A percentile compares a stretch with the other conserved stretches of the same genome.
Conservation (phyloP, 768 basidiomycete species). For the Russula vinacea region DNA sequence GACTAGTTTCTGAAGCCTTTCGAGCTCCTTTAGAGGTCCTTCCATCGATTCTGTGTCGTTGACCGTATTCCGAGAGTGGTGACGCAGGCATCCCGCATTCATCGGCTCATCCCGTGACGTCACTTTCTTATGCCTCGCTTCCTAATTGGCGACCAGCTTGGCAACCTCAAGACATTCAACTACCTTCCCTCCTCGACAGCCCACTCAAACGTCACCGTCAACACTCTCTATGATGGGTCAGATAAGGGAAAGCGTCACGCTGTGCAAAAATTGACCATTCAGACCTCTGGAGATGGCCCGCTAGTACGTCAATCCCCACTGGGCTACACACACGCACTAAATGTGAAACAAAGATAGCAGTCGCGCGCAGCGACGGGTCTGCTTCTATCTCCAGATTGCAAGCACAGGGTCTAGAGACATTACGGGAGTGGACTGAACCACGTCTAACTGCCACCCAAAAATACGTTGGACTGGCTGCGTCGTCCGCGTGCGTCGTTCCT, state of each 20-base stretch:
- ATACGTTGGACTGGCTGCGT: conserved; percentile 60
- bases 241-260: conserved; percentile 37
- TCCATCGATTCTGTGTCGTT: conserved; percentile 51
- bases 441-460: conserved; percentile 49
- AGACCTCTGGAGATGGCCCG: conserved; percentile 11
- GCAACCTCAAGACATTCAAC: conserved; percentile 61
- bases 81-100: background rate
- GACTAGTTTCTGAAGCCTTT: conserved; percentile 67
- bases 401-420: conserved; percentile 41
- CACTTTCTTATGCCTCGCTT: conserved; percentile 59
- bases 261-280: conserved; percentile 42
- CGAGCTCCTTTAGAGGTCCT: conserved; percentile 70
- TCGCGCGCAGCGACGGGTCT: conserved; percentile 61
- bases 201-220: conserved; percentile 39
- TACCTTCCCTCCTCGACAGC: conserved; percentile 38
- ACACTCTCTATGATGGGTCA: conserved; percentile 38
- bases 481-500: conserved; percentile 46
- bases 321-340: conserved; percentile 25
- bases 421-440: conserved; percentile 61
- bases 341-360: conserved; percentile 58
- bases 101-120: background rate
- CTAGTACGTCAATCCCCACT: conserved; percentile 10
- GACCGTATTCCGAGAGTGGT: background rate
- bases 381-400: conserved; percentile 45
- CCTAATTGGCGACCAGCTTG: conserved; percentile 74